Evolutionary conservation across 129 eudicot genomes (phyloP).

Genomic region (Escallonia rubra): DNA sequence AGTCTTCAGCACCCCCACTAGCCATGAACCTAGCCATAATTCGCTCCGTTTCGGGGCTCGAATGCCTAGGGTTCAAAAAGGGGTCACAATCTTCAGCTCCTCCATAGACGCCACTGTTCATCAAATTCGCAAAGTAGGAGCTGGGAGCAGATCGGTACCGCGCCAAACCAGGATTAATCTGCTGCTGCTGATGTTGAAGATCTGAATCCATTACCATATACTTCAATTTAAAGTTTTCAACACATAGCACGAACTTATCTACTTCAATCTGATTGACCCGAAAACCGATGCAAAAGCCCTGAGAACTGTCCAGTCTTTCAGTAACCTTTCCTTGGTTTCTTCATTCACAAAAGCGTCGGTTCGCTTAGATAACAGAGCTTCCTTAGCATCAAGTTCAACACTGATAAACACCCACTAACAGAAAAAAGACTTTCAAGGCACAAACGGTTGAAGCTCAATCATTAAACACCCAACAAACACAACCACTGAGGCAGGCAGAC

Average conservation of each 20-base stretch:
- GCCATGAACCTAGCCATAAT: constrained; percentile 38
- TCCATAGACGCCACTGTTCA: constrained; percentile 26
- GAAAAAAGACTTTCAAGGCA: too few relatives aligned
- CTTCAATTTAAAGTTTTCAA: background rate
- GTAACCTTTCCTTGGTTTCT: too few relatives aligned
- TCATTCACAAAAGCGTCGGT: too few relatives aligned
- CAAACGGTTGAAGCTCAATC: too few relatives aligned
- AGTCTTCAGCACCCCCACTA: constrained; percentile 14
- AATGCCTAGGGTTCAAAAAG: constrained; percentile 38
- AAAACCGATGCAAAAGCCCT: too few relatives aligned
- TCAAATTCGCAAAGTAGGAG: constrained; percentile 48
- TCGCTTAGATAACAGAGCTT: too few relatives aligned
- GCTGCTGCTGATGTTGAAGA: constrained; percentile 29
- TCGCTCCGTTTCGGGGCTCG: constrained; percentile 39
- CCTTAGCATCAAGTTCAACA: too few relatives aligned
- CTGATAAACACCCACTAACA: too few relatives aligned
- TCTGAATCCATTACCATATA: constrained; percentile 3
- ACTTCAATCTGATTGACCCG: background rate
- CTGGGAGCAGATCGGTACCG: constrained; percentile 82
- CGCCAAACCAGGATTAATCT: constrained; percentile 50
- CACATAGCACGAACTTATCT: background rate
- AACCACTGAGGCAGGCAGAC: too few relatives aligned
- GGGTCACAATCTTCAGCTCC: constrained; percentile 43
- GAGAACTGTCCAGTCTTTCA: too few relatives aligned
- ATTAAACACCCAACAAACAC: too few relatives aligned